Percentiles rank a stretch among this genome's conserved stretches.
phyloP scores from a whole-genome alignment of 2,329 filamentous ascomycete genomes.

The Zymoseptoria passerinii region DNA sequence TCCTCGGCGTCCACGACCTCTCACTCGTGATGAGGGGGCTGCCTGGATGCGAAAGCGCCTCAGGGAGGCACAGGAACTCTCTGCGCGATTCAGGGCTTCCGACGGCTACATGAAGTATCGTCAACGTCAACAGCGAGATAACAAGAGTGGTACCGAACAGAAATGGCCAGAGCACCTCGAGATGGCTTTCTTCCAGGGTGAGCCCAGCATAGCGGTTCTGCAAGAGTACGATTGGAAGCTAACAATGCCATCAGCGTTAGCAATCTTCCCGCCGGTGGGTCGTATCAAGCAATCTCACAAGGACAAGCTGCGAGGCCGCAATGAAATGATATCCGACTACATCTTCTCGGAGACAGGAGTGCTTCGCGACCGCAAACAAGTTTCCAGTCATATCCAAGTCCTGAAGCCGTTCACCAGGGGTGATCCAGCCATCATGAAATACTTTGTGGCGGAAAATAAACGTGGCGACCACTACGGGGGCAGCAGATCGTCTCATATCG shows the following conservation, averaged over 20 bases:
- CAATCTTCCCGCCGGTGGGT: constrained; percentile 52
- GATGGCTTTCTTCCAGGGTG: constrained; percentile 42
- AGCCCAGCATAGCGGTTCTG: constrained; percentile 5
- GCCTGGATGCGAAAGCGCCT: constrained; percentile 8
- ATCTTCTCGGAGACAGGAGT: constrained; percentile 49
- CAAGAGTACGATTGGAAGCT: not conserved
- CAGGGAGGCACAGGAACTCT: constrained; percentile 19
- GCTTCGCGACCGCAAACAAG: constrained; percentile 48
- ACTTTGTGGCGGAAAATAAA: constrained; percentile 32
- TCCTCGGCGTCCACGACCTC: constrained; percentile 1
- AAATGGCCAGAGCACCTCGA: constrained; percentile 44
- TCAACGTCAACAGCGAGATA: constrained; percentile 31
- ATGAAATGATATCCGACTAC: constrained; percentile 53
- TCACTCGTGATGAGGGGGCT: constrained; percentile 6
- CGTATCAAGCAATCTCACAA: constrained; percentile 41
- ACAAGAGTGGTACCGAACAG: constrained; percentile 27
- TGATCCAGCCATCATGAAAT: constrained; percentile 42
- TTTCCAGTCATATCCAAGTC: constrained; percentile 58
- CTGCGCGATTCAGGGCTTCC: constrained; percentile 25
- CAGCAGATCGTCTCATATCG: constrained; percentile 1
- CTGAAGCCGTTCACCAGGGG: constrained; percentile 48
- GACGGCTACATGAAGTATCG: constrained; percentile 42
- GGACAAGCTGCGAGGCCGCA: constrained; percentile 49
- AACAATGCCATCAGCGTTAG: constrained; percentile 27
- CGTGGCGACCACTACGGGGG: constrained; percentile 2